Evolutionary conservation across 2,329 filamentous ascomycete species (phyloP).

Genomic region (Diatrype stigma): DNA sequence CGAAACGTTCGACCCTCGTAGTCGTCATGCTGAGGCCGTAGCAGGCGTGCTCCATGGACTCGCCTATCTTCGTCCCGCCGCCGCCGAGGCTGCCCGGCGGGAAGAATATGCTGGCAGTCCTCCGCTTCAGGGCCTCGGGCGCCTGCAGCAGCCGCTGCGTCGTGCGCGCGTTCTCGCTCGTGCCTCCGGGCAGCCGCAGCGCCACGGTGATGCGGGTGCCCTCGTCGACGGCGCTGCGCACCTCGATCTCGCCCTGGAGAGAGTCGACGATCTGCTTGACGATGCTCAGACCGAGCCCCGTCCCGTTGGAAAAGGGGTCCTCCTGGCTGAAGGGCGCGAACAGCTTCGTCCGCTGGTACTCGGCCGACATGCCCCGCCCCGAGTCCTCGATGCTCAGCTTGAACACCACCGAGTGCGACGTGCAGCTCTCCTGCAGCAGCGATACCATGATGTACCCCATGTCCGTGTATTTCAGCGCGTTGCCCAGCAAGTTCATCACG

Average conservation of each 20-base stretch:
- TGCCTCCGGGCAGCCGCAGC: slow-evolving; percentile 22
- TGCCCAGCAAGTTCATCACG: slow-evolving; percentile 60
- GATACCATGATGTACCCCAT: slow-evolving; percentile 45
- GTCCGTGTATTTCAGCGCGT: slow-evolving; percentile 59
- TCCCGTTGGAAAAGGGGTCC: slow-evolving; percentile 51
- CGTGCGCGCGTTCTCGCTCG: background rate
- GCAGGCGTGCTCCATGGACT: background rate
- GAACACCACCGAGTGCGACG: slow-evolving; percentile 17
- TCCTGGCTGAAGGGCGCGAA: slow-evolving; percentile 60
- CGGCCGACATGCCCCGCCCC: slow-evolving; percentile 56
- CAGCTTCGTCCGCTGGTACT: slow-evolving; percentile 52
- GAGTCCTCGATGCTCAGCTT: slow-evolving; percentile 51
- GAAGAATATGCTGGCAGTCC: slow-evolving; percentile 11
- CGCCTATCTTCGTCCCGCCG: background rate
- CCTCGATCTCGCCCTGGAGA: slow-evolving; percentile 51
- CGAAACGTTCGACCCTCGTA: background rate
- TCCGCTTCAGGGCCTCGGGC: slow-evolving; percentile 4
- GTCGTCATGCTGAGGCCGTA: background rate
- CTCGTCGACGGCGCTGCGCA: slow-evolving; percentile 46
- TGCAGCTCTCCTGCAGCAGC: slow-evolving; percentile 20
- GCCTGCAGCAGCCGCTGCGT: background rate
- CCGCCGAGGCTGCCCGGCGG: background rate
- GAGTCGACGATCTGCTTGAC: slow-evolving; percentile 53
- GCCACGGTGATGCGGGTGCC: slow-evolving; percentile 51
- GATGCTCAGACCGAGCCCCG: slow-evolving; percentile 57